Evolutionary conservation across 192 early-diverging fungal genomes (phyloP).

Genomic region (Funneliformis geosporum): DNA sequence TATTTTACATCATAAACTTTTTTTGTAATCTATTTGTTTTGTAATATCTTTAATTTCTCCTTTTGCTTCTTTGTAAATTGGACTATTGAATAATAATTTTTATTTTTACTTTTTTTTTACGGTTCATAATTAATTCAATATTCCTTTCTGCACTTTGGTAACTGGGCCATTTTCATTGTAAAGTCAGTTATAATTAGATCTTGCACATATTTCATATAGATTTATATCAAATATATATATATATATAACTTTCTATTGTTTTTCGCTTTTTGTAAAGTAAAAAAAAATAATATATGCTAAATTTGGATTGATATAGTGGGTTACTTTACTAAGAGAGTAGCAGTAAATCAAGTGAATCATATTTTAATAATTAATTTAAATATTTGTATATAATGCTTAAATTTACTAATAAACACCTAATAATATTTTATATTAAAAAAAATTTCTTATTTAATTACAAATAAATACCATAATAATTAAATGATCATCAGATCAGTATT

Average conservation of each 20-base stretch:
- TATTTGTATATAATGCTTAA: not conserved
- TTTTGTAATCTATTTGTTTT: constrained; percentile 11
- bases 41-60: not conserved
- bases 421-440: too few relatives aligned
- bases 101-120: not conserved
- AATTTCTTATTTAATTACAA: too few relatives aligned
- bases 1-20: constrained; percentile 15
- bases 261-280: not conserved
- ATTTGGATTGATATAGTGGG: not conserved
- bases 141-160: not conserved
- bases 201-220: constrained; percentile 6
- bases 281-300: not conserved
- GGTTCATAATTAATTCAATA: constrained; percentile 20
- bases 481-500: too few relatives aligned
- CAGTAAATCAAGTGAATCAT: too few relatives aligned
- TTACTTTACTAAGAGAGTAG: not conserved
- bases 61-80: constrained; percentile 17
- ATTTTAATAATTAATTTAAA: constrained; percentile 10
- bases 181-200: constrained; percentile 12
- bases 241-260: not conserved
- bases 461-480: too few relatives aligned
- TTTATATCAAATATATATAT: constrained; percentile 8
- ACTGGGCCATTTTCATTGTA: constrained; percentile 9
- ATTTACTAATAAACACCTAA: too few relatives aligned
- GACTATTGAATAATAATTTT: not conserved